Base-by-base conservation (phyloP, 257 asterid species). In the Gardenia jasminoides region DNA sequence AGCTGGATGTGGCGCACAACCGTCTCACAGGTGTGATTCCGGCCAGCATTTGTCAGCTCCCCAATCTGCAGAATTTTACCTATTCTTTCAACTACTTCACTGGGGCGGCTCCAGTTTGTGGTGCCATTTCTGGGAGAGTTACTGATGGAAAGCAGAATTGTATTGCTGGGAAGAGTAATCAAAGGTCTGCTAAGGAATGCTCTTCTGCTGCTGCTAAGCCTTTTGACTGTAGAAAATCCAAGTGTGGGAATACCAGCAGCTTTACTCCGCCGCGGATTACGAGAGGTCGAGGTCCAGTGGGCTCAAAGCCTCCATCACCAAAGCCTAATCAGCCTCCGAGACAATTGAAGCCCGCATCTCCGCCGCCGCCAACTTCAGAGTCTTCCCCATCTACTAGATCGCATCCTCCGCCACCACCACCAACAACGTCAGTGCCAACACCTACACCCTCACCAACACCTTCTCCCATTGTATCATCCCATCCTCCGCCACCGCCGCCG, bases 201-300 rank as follows among this genome's bases (percentile, higher is more conserved):
- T 81, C 91, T 2, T 90, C 97, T 0, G 89, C 87, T n/a, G 93
- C 83, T 12, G 97, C 97, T 10, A 90, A 87, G 83, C 96, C 96
- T 0, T 88, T 78, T 67, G 97, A 94, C 66, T 94, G 98, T 80
- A 87, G 92, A 39, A 90, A 92, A 84, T 87, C 94, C 0, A 76
- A 78, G 54, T 94, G 98, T 28, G 83, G 59, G 30, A 78, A 80
- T 26, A 28, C 75, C 19, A 78, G 83, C 41, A 69, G 84, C 31
- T 22, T 22, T 41, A 20, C 48, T 3, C 1, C 31, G 31, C 76
- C 81, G 4, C 61, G 82, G 11, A 31, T 50, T 9, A 69, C 12
- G 47, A 75, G 78, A 80, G 68, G 76, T 0, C 76, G 82, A 1
- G 52, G 76, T 0, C 75, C 83, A 0, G 52, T 68, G 12, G 72